Evolutionary conservation across 345 rosid genomes (phyloP).

Genomic region (Salix purpurea): DNA sequence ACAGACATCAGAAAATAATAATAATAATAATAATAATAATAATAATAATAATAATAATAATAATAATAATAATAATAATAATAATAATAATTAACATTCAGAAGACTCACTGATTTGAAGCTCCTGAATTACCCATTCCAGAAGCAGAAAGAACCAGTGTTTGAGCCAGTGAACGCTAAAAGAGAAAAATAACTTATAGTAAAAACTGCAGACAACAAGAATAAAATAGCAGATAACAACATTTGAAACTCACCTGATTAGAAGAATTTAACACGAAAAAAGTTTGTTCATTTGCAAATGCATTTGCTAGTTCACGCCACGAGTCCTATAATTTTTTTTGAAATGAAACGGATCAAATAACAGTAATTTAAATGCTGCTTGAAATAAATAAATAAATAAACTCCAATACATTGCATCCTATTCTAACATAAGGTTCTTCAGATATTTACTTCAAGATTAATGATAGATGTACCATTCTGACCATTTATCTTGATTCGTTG

Average conservation of each 20-base stretch:
- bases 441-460: neutral
- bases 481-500: neutral
- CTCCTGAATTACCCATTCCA: slow-evolving; percentile 67
- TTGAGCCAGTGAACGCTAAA: slow-evolving; percentile 89
- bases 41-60: slow-evolving; percentile 1
- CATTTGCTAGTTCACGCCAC: slow-evolving; percentile 81
- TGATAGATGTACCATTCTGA: neutral
- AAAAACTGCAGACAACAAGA: neutral
- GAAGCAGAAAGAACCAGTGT: slow-evolving; percentile 89
- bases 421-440: neutral
- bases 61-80: neutral
- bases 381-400: neutral
- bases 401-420: neutral
- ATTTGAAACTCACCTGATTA: slow-evolving; percentile 64
- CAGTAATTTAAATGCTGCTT: neutral
- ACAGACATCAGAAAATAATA: neutral
- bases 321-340: slow-evolving; percentile 60
- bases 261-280: slow-evolving; percentile 69
- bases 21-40: slow-evolving; percentile 12
- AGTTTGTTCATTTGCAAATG: slow-evolving; percentile 73
- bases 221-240: neutral
- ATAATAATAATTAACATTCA: slow-evolving; percentile 11
- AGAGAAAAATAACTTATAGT: slow-evolving; percentile 17
- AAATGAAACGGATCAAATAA: slow-evolving; percentile 11
- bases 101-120: slow-evolving; percentile 81